phyloP scores from a whole-genome alignment of 1,284 basidiomycete genomes.

The Vanrija pseudolonga region DNA sequence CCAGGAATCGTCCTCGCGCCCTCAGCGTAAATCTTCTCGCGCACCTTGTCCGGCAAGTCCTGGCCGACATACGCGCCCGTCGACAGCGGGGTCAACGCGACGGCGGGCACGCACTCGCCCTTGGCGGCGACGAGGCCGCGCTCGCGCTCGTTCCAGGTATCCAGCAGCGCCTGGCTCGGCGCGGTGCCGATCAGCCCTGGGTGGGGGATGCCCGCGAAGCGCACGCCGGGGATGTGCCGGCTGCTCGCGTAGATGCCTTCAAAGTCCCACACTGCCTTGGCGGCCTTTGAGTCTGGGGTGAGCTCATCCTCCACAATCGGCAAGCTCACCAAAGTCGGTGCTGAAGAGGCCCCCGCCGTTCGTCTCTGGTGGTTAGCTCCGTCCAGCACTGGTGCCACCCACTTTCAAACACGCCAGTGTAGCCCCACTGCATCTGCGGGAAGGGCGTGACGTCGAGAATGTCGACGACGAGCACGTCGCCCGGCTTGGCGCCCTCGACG shows the following conservation, averaged over 20 bases:
- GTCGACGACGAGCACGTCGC: constrained; percentile 63
- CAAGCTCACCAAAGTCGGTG: constrained; percentile 2
- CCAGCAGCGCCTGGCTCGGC: constrained; percentile 66
- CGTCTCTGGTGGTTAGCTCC: not conserved
- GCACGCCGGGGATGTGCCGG: constrained; percentile 71
- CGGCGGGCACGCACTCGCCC: constrained; percentile 52
- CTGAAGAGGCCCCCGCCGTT: constrained; percentile 15
- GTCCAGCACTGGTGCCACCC: not conserved
- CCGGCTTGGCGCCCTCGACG: constrained; percentile 69
- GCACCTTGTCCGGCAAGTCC: constrained; percentile 54
- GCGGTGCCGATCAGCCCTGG: constrained; percentile 72
- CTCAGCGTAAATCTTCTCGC: constrained; percentile 60
- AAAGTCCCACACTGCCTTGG: constrained; percentile 77
- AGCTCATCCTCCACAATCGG: too few species aligned
- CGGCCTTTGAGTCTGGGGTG: constrained; percentile 54
- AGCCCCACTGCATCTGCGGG: constrained; percentile 76
- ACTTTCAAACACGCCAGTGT: constrained; percentile 55
- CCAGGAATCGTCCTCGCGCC: constrained; percentile 72
- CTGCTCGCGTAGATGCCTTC: constrained; percentile 64
- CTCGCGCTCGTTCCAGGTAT: constrained; percentile 71
- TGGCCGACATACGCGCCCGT: constrained; percentile 65
- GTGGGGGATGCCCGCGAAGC: constrained; percentile 71
- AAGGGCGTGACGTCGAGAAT: constrained; percentile 60
- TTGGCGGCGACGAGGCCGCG: constrained; percentile 58
- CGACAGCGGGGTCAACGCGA: constrained; percentile 62